Evolutionary conservation across 1,284 basidiomycete genomes (phyloP).

Genomic region (Lentinula novae-zelandiae): DNA sequence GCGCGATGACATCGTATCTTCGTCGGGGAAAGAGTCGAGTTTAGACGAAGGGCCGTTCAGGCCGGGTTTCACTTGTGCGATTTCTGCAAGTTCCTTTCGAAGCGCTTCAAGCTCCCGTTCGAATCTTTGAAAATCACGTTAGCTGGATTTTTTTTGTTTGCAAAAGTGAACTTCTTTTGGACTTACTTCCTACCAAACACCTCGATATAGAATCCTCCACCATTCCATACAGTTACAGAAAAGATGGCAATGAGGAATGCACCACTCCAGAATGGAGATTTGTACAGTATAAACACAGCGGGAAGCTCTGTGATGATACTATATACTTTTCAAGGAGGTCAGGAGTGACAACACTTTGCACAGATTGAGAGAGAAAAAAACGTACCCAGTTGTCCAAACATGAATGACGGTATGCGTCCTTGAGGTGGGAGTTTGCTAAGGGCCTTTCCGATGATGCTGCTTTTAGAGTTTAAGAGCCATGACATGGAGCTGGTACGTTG

Average conservation of each 20-base stretch:
- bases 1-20: too few species aligned
- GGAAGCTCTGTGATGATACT: slow-evolving; percentile 87
- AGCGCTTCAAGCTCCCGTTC: slow-evolving; percentile 86
- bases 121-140: slow-evolving; percentile 49
- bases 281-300: slow-evolving; percentile 77
- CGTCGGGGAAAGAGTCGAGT: too few species aligned
- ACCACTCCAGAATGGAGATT: slow-evolving; percentile 71
- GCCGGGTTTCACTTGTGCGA: slow-evolving; percentile 40
- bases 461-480: slow-evolving; percentile 83
- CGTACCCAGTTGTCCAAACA: slow-evolving; percentile 81
- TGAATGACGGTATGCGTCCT: slow-evolving; percentile 74
- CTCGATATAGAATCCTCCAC: slow-evolving; percentile 87
- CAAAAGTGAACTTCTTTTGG: neutral
- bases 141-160: slow-evolving; percentile 9
- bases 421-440: slow-evolving; percentile 57
- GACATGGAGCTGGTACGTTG: slow-evolving; percentile 84
- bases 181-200: slow-evolving; percentile 91
- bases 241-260: slow-evolving; percentile 79
- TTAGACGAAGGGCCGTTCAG: neutral
- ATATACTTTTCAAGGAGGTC: slow-evolving; percentile 53
- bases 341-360: neutral
- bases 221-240: slow-evolving; percentile 82
- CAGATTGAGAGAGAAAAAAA: slow-evolving; percentile 14
- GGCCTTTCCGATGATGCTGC: slow-evolving; percentile 72
- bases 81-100: slow-evolving; percentile 80